Conservation (phyloP, 495 filamentous ascomycete genomes). For the Penicillium crystallinum region DNA sequence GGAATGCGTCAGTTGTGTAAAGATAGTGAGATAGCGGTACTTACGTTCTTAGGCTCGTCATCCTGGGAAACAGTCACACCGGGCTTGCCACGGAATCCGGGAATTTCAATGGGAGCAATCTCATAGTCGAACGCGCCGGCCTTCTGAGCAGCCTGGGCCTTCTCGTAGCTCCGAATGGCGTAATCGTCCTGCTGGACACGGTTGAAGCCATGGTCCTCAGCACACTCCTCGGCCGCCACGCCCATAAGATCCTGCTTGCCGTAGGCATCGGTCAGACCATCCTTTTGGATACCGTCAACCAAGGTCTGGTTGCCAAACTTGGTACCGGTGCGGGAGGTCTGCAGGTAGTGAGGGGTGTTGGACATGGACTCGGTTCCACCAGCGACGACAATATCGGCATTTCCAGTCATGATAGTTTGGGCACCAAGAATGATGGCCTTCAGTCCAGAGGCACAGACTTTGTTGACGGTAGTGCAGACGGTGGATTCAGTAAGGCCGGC, state of each 20-base stretch:
- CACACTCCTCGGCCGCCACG: conserved; percentile 85
- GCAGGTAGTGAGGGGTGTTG: conserved; percentile 94
- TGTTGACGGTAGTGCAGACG: conserved; percentile 93
- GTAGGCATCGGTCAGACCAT: conserved; percentile 89
- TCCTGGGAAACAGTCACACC: conserved; percentile 73
- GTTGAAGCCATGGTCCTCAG: conserved; percentile 71
- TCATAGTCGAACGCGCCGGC: conserved; percentile 74
- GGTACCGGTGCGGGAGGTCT: conserved; percentile 70
- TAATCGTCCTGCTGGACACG: conserved; percentile 88
- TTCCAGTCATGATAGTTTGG: conserved; percentile 94
- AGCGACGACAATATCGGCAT: conserved; percentile 81
- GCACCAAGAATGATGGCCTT: conserved; percentile 94
- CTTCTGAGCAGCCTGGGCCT: conserved; percentile 79
- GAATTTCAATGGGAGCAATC: conserved; percentile 85
- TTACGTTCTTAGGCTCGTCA: conserved; percentile 89
- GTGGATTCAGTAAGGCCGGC: conserved; percentile 75
- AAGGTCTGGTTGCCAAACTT: conserved; percentile 87
- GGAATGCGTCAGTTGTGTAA: background rate
- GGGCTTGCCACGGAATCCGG: conserved; percentile 85
- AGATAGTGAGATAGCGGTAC: conserved; percentile 4
- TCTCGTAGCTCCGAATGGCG: conserved; percentile 86
- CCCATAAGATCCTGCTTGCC: conserved; percentile 92
- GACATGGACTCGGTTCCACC: conserved; percentile 97
- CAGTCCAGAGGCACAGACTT: conserved; percentile 90
- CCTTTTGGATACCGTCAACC: conserved; percentile 85